Base-by-base conservation (phyloP, 768 basidiomycete species). In the Porphyrellus cyaneotinctus region DNA sequence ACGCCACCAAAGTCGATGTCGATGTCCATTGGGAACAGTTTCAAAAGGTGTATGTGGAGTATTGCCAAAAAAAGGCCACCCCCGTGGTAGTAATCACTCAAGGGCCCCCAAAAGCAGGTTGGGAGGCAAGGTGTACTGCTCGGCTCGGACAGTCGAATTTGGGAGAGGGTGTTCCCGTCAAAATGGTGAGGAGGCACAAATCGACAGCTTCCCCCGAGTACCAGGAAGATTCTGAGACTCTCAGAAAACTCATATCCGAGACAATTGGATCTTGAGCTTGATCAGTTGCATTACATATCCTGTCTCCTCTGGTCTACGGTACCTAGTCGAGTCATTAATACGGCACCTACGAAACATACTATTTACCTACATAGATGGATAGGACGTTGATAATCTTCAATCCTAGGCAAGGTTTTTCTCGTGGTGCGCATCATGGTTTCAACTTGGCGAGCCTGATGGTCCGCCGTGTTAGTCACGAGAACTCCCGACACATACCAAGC, bases 31-130 rank as follows among this genome's bases (percentile, higher is more conserved):
- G 65, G 62, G 32, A 57, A 7, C 55, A 49, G 20, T 64, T 65
- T 36, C 54, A 36, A 30, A 66, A 47, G 51, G 59, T 65, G 18
- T 67, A 65, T 17, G 45, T 56, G 54, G 63, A 62, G 1, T 65
- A 62, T 24, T 65, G 63, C 48, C 56, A 46, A 6, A 54, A 15
- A 49, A 62, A 37, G 26, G 65, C 58, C 20, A 38, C 47, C 42
- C 65, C 64, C 2, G 54, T 50, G 33, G 35, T 65, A 18, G 65
- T 60, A 33, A 31, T 65, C 35, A 65, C 60, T 23, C 57, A 23
- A 31, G 57, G 58, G 57, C 13, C 30, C 8, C 33, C 39, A 11
- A 53, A 31, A 2, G 26, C 3, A 11, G 55, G 7, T 6, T 65
- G 56, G 62, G 51, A 58, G 47, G 1, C 2, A 9, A 51, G 0